Conservation (phyloP, 2,329 filamentous ascomycete genomes). For the Fusarium ambrosium region DNA sequence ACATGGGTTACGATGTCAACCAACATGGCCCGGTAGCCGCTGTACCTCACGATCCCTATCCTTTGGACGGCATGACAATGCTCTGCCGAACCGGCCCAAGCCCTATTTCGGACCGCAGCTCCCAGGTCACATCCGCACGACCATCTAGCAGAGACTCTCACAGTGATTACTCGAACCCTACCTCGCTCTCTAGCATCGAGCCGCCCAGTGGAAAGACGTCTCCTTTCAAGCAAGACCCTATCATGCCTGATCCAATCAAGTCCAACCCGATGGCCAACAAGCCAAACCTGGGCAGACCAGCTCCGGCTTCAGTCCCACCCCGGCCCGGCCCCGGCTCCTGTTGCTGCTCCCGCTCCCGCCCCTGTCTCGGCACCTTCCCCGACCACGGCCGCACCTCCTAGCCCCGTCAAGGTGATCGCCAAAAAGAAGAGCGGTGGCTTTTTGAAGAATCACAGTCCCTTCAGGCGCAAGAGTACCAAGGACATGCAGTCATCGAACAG, state of each 20-base stretch:
- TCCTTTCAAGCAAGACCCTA: slow-evolving; percentile 74
- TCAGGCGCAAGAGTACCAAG: slow-evolving; percentile 91
- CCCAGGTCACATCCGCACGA: slow-evolving; percentile 70
- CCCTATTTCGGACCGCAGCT: slow-evolving; percentile 68
- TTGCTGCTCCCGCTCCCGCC: neutral
- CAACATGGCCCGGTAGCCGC: slow-evolving; percentile 74
- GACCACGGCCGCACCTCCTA: slow-evolving; percentile 37
- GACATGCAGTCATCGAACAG: slow-evolving; percentile 67
- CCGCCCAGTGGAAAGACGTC: slow-evolving; percentile 80
- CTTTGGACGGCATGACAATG: slow-evolving; percentile 97
- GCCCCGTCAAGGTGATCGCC: slow-evolving; percentile 75
- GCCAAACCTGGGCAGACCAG: neutral
- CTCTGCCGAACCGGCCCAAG: slow-evolving; percentile 86
- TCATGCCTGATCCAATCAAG: slow-evolving; percentile 17
- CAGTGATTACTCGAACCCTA: slow-evolving; percentile 91
- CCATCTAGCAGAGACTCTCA: slow-evolving; percentile 89
- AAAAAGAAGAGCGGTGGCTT: slow-evolving; percentile 86
- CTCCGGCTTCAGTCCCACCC: neutral
- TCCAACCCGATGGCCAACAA: neutral
- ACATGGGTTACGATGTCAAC: slow-evolving; percentile 58
- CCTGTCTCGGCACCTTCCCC: neutral
- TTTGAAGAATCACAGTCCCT: slow-evolving; percentile 93
- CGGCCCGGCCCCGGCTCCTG: neutral
- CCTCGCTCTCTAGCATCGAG: slow-evolving; percentile 89
- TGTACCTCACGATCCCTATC: slow-evolving; percentile 93